Evolutionary conservation across 2,329 filamentous ascomycete genomes (phyloP).

Genomic region (Clarireedia paspali): DNA sequence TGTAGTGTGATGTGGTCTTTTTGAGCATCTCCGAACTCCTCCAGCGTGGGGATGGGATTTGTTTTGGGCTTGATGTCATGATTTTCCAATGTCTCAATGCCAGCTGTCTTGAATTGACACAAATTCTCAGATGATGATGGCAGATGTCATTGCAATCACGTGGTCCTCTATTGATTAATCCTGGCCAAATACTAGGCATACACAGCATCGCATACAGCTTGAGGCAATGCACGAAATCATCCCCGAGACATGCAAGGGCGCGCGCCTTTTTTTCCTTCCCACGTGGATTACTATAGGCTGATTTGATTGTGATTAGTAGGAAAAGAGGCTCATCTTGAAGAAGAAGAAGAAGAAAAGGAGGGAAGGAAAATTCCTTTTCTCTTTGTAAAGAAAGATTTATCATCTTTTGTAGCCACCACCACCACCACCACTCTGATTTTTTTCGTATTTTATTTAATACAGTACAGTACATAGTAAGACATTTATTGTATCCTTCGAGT

Average conservation of each 20-base stretch:
- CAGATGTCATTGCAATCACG: conserved; percentile 10
- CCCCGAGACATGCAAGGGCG: conserved; percentile 6
- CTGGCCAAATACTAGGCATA: not conserved
- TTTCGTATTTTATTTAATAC: too few relatives aligned
- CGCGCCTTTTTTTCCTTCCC: not conserved
- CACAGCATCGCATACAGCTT: not conserved
- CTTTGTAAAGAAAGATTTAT: not conserved
- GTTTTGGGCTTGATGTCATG: conserved; percentile 3
- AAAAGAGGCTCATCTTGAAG: not conserved
- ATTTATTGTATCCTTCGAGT: too few relatives aligned
- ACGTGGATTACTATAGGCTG: conserved; percentile 3
- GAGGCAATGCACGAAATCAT: conserved; percentile 6
- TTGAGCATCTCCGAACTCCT: not conserved
- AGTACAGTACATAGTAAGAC: too few relatives aligned
- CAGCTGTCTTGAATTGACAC: not conserved
- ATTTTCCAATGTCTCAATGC: not conserved
- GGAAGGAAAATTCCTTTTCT: not conserved
- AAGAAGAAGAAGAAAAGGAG: too few relatives aligned
- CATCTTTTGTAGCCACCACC: not conserved
- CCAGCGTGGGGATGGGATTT: not conserved
- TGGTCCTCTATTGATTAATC: not conserved
- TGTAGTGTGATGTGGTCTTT: not conserved
- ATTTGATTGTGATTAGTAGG: not conserved
- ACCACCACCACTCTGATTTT: not conserved
- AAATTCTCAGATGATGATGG: conserved; percentile 7